Conservation (phyloP, 352 stramenopile species). For the Pelagophyceae sp. region DNA sequence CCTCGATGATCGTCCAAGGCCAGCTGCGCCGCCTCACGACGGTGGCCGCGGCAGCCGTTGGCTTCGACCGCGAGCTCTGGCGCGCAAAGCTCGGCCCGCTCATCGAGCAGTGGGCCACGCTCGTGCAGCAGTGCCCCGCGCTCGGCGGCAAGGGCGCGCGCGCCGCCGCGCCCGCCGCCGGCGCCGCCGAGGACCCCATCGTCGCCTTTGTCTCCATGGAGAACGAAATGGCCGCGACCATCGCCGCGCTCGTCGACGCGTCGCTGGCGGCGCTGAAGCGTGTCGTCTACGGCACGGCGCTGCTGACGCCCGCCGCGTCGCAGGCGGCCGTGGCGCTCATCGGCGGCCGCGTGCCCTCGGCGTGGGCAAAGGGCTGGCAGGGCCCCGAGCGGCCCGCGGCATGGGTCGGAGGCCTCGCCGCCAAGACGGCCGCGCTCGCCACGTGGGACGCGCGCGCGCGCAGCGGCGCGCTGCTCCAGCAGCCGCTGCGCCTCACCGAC, state of each 20-base stretch:
- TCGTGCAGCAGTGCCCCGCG: constrained; percentile 39
- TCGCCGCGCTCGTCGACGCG: constrained; percentile 58
- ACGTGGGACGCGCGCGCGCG: constrained; percentile 64
- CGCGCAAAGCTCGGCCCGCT: constrained; percentile 68
- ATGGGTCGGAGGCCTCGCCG: constrained; percentile 67
- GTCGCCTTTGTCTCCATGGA: constrained; percentile 79
- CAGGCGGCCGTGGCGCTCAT: constrained; percentile 57
- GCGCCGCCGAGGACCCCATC: constrained; percentile 44
- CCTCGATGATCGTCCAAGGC: constrained; percentile 64
- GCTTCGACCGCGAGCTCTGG: constrained; percentile 84
- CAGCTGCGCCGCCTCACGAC: constrained; percentile 70
- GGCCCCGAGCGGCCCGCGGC: constrained; percentile 44
- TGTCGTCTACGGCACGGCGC: constrained; percentile 73
- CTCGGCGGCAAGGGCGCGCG: constrained; percentile 35
- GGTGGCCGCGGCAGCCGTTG: constrained; percentile 47
- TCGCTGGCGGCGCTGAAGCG: constrained; percentile 62
- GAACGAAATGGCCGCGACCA: constrained; percentile 62
- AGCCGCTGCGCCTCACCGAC: constrained; percentile 71
- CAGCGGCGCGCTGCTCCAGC: constrained; percentile 56
- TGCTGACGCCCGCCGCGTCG: constrained; percentile 77
- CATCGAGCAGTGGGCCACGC: constrained; percentile 72
- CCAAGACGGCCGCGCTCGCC: constrained; percentile 62
- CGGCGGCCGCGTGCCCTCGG: constrained; percentile 52
- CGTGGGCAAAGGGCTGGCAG: constrained; percentile 68
- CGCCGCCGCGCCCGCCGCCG: constrained; percentile 17